phyloP scores from a whole-genome alignment of 495 filamentous ascomycete genomes.

The Platismatia glauca region DNA sequence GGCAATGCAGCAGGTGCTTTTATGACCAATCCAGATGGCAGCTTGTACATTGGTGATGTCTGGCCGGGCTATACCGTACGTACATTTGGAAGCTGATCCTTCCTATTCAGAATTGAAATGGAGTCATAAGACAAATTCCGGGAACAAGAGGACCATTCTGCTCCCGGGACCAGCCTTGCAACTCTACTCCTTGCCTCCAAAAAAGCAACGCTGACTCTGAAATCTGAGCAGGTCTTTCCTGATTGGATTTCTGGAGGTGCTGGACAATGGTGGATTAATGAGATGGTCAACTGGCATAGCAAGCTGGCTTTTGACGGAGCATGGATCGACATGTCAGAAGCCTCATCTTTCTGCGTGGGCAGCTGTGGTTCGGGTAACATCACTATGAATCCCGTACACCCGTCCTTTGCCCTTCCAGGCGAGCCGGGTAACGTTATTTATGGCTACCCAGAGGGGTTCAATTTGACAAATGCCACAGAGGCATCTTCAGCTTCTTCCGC shows the following conservation, averaged over 20 bases:
- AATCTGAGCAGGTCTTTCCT: too few relatives aligned
- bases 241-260: conserved; percentile 53
- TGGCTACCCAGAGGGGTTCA: conserved; percentile 64
- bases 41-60: conserved; percentile 53
- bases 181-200: too few relatives aligned
- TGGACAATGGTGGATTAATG: conserved; percentile 61
- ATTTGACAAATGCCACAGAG: conserved; percentile 60
- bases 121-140: too few relatives aligned
- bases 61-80: conserved; percentile 60
- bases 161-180: too few relatives aligned
- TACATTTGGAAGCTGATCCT: too few relatives aligned
- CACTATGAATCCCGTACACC: conserved; percentile 61
- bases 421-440: conserved; percentile 51
- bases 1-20: conserved; percentile 56
- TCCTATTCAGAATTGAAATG: too few relatives aligned
- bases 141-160: too few relatives aligned
- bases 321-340: conserved; percentile 59
- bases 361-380: conserved; percentile 64
- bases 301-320: conserved; percentile 52
- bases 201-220: too few relatives aligned
- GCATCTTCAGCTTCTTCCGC: conserved; percentile 49
- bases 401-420: conserved; percentile 57
- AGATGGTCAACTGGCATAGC: conserved; percentile 50
- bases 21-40: conserved; percentile 54
- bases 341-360: conserved; percentile 73